Conservation (phyloP, 306 rosid species). For the Mucuna pruriens region DNA sequence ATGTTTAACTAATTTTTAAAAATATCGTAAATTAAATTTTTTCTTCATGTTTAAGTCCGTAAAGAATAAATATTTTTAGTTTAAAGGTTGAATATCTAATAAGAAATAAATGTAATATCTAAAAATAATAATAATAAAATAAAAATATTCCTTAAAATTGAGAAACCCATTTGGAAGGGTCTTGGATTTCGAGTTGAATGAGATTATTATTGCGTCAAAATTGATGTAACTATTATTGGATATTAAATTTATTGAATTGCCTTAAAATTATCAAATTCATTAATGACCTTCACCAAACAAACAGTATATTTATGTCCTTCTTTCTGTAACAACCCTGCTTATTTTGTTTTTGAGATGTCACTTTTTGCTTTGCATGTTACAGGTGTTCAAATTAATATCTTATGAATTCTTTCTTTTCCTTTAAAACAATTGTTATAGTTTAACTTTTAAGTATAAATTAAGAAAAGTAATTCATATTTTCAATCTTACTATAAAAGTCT, state of each 20-base stretch:
- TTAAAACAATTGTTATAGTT: background rate
- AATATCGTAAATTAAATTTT: too few species aligned
- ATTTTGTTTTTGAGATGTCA: background rate
- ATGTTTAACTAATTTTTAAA: too few species aligned
- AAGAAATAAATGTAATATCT: too few species aligned
- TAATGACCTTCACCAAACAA: background rate
- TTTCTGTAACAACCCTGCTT: background rate
- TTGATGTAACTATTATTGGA: background rate
- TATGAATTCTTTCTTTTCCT: background rate
- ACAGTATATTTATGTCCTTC: constrained; percentile 18
- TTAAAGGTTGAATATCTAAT: too few species aligned
- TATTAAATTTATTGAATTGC: constrained; percentile 26
- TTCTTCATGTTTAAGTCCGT: too few species aligned
- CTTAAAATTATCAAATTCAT: constrained; percentile 10
- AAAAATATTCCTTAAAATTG: too few species aligned
- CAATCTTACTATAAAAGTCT: background rate
- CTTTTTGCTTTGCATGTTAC: background rate
- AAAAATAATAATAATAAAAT: too few species aligned
- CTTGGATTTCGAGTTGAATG: background rate
- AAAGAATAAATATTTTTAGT: too few species aligned
- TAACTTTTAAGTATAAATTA: background rate
- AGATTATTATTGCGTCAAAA: background rate
- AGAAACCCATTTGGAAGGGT: too few species aligned
- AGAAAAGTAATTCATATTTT: background rate
- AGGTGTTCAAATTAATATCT: background rate